Conservation (phyloP, 2,329 filamentous ascomycete species). For the Knoxdaviesia capensis region DNA sequence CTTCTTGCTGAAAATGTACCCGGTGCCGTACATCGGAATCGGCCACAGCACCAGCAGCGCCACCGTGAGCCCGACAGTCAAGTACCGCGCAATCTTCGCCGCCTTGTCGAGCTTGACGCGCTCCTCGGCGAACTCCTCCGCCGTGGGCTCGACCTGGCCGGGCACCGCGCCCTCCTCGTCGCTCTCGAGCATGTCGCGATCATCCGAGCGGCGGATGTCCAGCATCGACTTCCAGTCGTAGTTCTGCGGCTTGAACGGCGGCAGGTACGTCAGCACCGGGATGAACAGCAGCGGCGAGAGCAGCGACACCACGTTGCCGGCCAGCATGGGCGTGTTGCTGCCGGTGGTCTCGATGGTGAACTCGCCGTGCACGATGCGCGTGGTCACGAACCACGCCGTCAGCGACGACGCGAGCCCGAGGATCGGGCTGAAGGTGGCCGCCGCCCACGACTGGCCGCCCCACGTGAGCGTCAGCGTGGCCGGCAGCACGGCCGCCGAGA, state of each 20-base stretch:
- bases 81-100: slow-evolving; percentile 20
- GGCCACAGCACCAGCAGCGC: slow-evolving; percentile 15
- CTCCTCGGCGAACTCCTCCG: slow-evolving; percentile 9
- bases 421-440: slow-evolving; percentile 48
- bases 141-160: slow-evolving; percentile 16
- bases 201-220: slow-evolving; percentile 50
- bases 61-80: slow-evolving; percentile 40
- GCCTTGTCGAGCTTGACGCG: slow-evolving; percentile 23
- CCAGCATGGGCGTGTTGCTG: slow-evolving; percentile 61
- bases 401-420: not conserved
- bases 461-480: slow-evolving; percentile 56
- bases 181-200: slow-evolving; percentile 43
- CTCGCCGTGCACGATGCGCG: slow-evolving; percentile 17
- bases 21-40: slow-evolving; percentile 11
- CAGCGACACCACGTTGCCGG: slow-evolving; percentile 59
- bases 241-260: slow-evolving; percentile 23
- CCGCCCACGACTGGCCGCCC: slow-evolving; percentile 36
- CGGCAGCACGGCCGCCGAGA: slow-evolving; percentile 57
- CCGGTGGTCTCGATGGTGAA: slow-evolving; percentile 51
- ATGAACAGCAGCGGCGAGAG: slow-evolving; percentile 52
- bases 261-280: slow-evolving; percentile 43
- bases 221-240: slow-evolving; percentile 69
- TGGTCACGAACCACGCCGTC: not conserved
- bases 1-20: slow-evolving; percentile 10
- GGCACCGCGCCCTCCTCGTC: slow-evolving; percentile 41